A percentile compares a stretch with the other conserved stretches of the same genome.
These are phyloP conservation scores for Lodderomyces jiufengensis DNA, from an alignment of 1,139 yeast genomes.

Conservation along the genomic window DNA sequence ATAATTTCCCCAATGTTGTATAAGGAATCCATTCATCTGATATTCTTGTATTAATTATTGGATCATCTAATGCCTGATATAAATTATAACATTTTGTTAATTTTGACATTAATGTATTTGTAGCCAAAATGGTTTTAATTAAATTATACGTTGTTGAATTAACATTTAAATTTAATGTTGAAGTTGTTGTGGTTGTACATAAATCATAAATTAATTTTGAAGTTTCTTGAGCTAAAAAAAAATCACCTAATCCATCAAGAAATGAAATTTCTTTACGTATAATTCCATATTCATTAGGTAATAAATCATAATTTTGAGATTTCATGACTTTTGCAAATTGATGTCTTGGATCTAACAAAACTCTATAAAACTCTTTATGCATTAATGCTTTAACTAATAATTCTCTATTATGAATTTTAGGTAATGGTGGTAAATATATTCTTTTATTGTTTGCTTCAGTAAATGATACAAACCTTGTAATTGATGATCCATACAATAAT, in stretches of 20 bases:
- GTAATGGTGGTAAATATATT: conserved; percentile 36
- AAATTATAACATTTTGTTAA: conserved; percentile 37
- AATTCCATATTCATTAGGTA: conserved; percentile 20
- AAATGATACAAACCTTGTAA: conserved; percentile 20
- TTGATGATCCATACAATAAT: conserved; percentile 9
- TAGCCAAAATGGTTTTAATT: conserved; percentile 34
- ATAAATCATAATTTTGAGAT: conserved; percentile 16
- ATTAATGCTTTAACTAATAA: conserved; percentile 36
- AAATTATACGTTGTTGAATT: conserved; percentile 25
- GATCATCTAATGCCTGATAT: conserved; percentile 34
- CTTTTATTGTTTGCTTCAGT: conserved; percentile 21
- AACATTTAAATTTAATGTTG: conserved; percentile 5
- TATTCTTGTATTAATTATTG: conserved; percentile 19
- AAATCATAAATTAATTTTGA: conserved; percentile 34
- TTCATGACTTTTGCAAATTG: conserved; percentile 24
- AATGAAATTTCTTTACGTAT: conserved; percentile 39
- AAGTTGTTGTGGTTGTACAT: conserved; percentile 4
- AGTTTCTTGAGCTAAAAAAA: conserved; percentile 38
- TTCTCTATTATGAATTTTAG: conserved; percentile 28
- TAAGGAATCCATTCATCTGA: conserved; percentile 24
- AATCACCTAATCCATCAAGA: conserved; percentile 45
- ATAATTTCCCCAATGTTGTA: conserved; percentile 18
- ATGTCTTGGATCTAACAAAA: conserved; percentile 30
- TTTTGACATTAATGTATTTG: conserved; percentile 39
- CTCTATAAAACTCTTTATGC: conserved; percentile 40